These are phyloP conservation scores for Colletotrichum noveboracense DNA, from an alignment of 2,329 filamentous ascomycete species.

Conservation along the genomic window DNA sequence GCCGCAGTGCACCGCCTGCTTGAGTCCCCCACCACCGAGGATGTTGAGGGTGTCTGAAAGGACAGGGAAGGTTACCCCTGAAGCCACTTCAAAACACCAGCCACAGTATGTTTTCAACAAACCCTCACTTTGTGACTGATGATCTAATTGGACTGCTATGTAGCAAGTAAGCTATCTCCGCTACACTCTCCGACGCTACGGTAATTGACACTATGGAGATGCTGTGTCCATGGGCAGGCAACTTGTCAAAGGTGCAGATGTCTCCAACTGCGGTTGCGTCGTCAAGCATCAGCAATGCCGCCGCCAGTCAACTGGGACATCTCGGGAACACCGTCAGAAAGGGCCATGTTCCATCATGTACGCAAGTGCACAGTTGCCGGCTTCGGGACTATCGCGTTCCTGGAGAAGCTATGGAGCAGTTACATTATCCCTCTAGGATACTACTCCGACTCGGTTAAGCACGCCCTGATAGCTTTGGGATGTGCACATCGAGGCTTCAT, in stretches of 20 bases:
- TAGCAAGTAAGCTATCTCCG: background rate
- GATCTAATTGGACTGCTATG: background rate
- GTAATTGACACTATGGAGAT: background rate
- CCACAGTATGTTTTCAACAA: background rate
- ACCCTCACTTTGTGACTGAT: background rate
- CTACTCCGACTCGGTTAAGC: background rate
- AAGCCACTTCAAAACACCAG: background rate
- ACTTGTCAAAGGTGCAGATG: background rate
- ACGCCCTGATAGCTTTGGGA: background rate
- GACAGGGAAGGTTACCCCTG: background rate
- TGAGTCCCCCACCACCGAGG: background rate
- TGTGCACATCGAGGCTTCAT: background rate
- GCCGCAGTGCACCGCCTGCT: background rate
- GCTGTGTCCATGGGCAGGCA: background rate
- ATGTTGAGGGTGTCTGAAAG: background rate
- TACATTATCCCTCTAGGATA: conserved; percentile 5
- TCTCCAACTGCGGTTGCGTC: background rate
- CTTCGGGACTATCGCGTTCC: background rate
- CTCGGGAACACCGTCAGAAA: background rate
- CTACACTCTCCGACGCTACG: background rate
- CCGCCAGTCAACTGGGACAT: background rate
- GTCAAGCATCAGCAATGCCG: background rate
- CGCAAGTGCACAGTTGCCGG: background rate
- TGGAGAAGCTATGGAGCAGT: background rate
- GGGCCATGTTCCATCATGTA: conserved; percentile 1